Conservation (phyloP, 108 stramenopile genomes). For the Nitzschia palea region DNA sequence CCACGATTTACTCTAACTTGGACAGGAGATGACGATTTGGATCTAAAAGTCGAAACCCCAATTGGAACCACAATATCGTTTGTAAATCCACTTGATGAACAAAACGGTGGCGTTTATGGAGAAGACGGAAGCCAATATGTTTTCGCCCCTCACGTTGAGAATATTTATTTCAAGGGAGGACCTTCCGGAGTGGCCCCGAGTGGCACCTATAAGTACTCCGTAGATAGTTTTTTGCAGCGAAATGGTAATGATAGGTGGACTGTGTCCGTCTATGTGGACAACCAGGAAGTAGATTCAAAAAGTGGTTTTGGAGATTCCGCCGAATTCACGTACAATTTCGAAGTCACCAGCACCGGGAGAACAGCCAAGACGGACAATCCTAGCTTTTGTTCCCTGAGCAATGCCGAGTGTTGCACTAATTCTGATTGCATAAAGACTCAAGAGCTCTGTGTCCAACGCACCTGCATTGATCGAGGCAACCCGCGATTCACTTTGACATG, state of each 20-base stretch:
- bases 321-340: constrained; percentile 6
- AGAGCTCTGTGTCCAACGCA: constrained; percentile 22
- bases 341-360: not conserved
- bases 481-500: constrained; percentile 34
- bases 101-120: constrained; percentile 15
- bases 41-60: constrained; percentile 20
- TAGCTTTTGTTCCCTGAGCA: not conserved
- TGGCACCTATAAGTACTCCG: constrained; percentile 9
- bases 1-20: constrained; percentile 25
- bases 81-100: constrained; percentile 4
- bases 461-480: constrained; percentile 19
- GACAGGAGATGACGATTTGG: constrained; percentile 30
- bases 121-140: constrained; percentile 3
- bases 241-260: constrained; percentile 9
- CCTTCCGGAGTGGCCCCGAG: not conserved
- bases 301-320: constrained; percentile 5
- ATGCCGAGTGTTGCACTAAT: constrained; percentile 24
- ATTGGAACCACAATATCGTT: constrained; percentile 12
- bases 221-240: constrained; percentile 8
- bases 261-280: constrained; percentile 9
- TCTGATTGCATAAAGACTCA: constrained; percentile 14
- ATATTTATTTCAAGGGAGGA: constrained; percentile 17
- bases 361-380: not conserved
- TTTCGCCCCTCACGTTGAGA: constrained; percentile 19
- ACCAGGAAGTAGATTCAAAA: constrained; percentile 5